Percentiles rank a stretch among this genome's conserved stretches.
Conservation (phyloP, 2,329 filamentous ascomycete genomes). For the Bertia moriformis region DNA sequence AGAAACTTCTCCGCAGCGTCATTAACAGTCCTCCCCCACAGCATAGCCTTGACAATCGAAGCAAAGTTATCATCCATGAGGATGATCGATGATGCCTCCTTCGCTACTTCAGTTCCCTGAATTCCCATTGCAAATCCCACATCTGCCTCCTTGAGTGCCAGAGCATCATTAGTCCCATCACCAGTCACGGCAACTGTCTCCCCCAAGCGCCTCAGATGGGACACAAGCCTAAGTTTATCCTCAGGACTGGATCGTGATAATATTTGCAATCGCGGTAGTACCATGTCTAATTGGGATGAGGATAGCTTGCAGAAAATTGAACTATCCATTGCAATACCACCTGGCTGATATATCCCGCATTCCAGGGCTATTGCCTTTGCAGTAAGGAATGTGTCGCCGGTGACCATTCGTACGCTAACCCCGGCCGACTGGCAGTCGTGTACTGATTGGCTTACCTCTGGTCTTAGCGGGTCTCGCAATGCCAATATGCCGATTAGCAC, state of each 20-base stretch:
- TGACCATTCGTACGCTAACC: constrained; percentile 73
- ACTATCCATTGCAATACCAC: no score
- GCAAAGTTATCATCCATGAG: constrained; percentile 80
- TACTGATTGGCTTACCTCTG: constrained; percentile 62
- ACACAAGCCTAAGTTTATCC: constrained; percentile 62
- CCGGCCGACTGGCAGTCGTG: constrained; percentile 60
- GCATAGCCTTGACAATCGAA: constrained; percentile 71
- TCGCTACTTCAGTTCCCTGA: constrained; percentile 68
- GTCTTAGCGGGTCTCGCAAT: constrained; percentile 67
- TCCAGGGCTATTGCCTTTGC: constrained; percentile 67
- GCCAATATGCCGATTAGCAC: constrained; percentile 64
- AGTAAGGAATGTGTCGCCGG: constrained; percentile 68
- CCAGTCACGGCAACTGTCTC: constrained; percentile 74
- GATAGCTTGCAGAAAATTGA: no score
- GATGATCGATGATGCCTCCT: constrained; percentile 73
- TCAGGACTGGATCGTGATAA: constrained; percentile 64
- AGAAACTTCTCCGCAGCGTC: constrained; percentile 67
- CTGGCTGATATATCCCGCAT: constrained; percentile 69
- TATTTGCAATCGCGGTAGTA: no score
- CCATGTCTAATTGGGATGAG: no score
- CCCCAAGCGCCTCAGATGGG: constrained; percentile 54
- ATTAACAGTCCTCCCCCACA: constrained; percentile 67
- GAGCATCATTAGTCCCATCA: constrained; percentile 73
- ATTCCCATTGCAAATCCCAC: constrained; percentile 81
- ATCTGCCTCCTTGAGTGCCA: constrained; percentile 66